phyloP scores from a whole-genome alignment of 2,329 filamentous ascomycete species.

The Daldinia eschscholtzii region DNA sequence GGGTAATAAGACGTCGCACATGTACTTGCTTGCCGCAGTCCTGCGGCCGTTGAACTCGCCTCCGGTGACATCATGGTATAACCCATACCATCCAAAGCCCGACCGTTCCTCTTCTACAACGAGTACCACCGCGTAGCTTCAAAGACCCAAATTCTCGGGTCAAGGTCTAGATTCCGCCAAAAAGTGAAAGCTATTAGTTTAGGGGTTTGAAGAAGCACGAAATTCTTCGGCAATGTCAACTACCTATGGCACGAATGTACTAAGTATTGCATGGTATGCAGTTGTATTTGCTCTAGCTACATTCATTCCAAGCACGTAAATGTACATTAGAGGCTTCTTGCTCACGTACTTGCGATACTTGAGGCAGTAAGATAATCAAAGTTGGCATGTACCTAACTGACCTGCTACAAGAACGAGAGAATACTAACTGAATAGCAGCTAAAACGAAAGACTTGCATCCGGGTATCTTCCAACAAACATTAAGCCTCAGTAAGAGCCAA shows the following conservation, averaged over 20 bases:
- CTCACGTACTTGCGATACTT: constrained; percentile 15
- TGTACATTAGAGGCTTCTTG: not conserved
- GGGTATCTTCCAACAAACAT: constrained; percentile 38
- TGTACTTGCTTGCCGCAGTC: constrained; percentile 31
- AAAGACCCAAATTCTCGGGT: not conserved
- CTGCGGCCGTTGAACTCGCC: constrained; percentile 7
- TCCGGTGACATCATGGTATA: constrained; percentile 1
- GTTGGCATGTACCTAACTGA: not conserved
- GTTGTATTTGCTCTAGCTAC: constrained; percentile 9
- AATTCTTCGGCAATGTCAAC: not conserved
- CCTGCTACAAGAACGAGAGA: constrained; percentile 12
- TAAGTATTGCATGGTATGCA: not conserved
- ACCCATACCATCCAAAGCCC: not conserved
- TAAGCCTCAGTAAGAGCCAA: constrained; percentile 19
- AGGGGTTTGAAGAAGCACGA: not conserved
- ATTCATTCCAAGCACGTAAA: not conserved
- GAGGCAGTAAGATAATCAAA: constrained; percentile 1
- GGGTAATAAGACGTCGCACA: constrained; percentile 18
- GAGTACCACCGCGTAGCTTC: not conserved
- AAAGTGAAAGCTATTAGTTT: not conserved
- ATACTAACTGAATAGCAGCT: constrained; percentile 17
- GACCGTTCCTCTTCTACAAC: not conserved
- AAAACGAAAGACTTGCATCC: constrained; percentile 23
- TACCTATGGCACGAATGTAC: not conserved
- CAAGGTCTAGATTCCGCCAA: not conserved